Conservation (phyloP, 164 flowering plant species). For the Vitis amurensis region DNA sequence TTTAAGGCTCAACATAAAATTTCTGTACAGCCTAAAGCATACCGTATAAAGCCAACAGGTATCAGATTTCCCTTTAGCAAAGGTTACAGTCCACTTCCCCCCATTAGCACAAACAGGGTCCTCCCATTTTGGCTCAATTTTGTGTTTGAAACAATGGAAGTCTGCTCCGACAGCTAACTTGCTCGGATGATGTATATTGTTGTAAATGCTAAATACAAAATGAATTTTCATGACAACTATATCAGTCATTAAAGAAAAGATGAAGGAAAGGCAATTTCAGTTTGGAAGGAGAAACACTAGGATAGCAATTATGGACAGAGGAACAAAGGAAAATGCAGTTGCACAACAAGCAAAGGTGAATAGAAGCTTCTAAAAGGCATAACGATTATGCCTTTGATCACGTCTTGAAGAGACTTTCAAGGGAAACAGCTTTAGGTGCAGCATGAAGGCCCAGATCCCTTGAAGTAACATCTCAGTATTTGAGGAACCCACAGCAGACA, state of each 20-base stretch:
- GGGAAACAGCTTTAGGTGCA: no score
- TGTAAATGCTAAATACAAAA: conserved; percentile 64
- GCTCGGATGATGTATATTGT: conserved; percentile 82
- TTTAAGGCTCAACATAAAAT: neutral
- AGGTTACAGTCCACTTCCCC: conserved; percentile 83
- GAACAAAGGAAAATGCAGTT: no score
- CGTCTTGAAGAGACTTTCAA: no score
- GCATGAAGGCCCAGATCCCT: no score
- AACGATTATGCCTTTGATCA: no score
- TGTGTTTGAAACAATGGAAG: conserved; percentile 77
- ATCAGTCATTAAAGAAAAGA: neutral
- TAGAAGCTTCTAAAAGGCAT: no score
- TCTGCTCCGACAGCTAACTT: conserved; percentile 74
- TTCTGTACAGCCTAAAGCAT: conserved; percentile 17
- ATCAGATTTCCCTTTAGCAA: conserved; percentile 66
- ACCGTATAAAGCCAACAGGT: conserved; percentile 85
- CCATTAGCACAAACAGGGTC: conserved; percentile 95
- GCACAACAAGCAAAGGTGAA: no score
- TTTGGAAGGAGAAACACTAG: neutral
- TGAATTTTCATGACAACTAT: neutral
- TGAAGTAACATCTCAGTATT: no score
- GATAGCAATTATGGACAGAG: neutral
- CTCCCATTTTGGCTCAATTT: conserved; percentile 98
- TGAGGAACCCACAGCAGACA: no score
- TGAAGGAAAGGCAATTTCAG: no score